A percentile compares a stretch with the other conserved stretches of the same genome.
Evolutionary conservation across 805 yeast species (phyloP).

Genomic region (Wickerhamiella dianesei): DNA sequence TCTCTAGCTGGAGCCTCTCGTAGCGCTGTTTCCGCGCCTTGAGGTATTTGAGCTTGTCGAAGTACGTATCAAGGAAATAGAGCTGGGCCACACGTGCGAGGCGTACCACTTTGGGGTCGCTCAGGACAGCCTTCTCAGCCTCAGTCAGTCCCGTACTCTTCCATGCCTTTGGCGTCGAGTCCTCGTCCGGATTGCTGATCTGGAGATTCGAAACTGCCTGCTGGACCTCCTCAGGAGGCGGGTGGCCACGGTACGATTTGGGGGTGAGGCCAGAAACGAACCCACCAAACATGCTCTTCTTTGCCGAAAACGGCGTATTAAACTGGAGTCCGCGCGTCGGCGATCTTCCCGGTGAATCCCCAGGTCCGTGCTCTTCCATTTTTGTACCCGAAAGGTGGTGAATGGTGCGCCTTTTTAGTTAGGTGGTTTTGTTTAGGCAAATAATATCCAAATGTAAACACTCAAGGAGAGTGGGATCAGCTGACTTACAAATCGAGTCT

Average conservation of each 20-base stretch:
- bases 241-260: background rate
- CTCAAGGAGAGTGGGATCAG: too few relatives aligned
- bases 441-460: too few relatives aligned
- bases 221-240: background rate
- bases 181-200: background rate
- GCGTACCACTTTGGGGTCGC: conserved; percentile 65
- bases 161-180: background rate
- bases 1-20: conserved; percentile 48
- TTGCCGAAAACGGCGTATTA: background rate
- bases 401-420: too few relatives aligned
- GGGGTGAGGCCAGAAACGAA: background rate
- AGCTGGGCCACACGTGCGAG: conserved; percentile 83
- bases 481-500: too few relatives aligned
- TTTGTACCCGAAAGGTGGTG: background rate
- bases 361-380: background rate
- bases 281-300: conserved; percentile 2
- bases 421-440: too few relatives aligned
- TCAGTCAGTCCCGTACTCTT: conserved; percentile 3
- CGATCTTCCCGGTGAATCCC: background rate
- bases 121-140: conserved; percentile 34
- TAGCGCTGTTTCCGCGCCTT: conserved; percentile 74
- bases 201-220: background rate
- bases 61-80: conserved; percentile 88
- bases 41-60: conserved; percentile 89
- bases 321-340: background rate